These are phyloP conservation scores for Stentor coeruleus DNA, from an alignment of 73 alveolate species.

Conservation along the genomic window DNA sequence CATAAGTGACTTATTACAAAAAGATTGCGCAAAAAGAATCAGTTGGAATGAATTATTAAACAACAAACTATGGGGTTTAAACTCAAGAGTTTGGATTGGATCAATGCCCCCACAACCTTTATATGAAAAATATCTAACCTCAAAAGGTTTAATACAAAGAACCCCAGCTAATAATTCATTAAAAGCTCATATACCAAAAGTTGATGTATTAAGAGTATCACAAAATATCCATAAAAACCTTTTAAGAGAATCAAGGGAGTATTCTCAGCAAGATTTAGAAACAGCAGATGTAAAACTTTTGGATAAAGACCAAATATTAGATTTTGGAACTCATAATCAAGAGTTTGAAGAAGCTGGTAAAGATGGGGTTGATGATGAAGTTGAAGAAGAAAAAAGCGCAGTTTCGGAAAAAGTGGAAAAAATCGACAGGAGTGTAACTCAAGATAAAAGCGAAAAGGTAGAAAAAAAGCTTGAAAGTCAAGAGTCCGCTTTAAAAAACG, in stretches of 20 bases:
- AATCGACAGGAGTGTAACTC: neutral
- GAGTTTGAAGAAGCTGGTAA: no score
- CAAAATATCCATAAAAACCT: conserved; percentile 65
- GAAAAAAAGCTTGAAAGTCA: neutral
- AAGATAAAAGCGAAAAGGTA: neutral
- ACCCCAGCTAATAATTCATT: conserved; percentile 28
- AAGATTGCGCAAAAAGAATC: conserved; percentile 88
- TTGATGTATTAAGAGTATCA: conserved; percentile 25
- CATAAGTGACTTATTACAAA: conserved; percentile 65
- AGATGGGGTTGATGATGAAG: no score
- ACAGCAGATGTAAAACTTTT: conserved; percentile 54
- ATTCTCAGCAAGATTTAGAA: neutral
- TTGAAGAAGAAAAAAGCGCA: no score
- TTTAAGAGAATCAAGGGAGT: conserved; percentile 43
- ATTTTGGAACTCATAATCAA: conserved; percentile 65
- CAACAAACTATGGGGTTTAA: no score
- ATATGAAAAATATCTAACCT: conserved; percentile 57
- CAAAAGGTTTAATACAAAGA: conserved; percentile 51
- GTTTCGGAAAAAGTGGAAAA: conserved; percentile 44
- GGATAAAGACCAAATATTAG: conserved; percentile 47
- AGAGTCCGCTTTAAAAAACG: neutral
- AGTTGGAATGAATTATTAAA: conserved; percentile 87
- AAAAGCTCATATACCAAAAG: conserved; percentile 28
- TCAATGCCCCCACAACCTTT: conserved; percentile 76
- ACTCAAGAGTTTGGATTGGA: conserved; percentile 34